Evolutionary conservation across 257 asterid genomes (phyloP), one percentile per base, ranked within the genome.

Genomic region (Salvia rosmarinus): DNA sequence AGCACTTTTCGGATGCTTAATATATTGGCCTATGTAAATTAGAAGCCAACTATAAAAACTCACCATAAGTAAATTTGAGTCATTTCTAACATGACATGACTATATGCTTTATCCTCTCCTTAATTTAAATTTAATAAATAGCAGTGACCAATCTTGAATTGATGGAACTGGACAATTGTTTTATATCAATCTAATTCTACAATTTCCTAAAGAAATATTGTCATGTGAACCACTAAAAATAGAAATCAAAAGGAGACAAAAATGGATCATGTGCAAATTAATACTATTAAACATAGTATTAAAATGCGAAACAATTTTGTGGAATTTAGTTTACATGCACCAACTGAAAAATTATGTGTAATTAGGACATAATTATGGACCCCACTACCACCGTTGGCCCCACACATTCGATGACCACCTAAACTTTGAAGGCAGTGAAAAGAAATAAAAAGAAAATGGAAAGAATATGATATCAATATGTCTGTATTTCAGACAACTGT

Each of bases 261-360:
- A 74, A 56, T 34, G 63, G 68, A 71, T 74, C 79, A 64, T 74
- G 56, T 81, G 69, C 43, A 63, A 73, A n/a, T n/a, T n/a, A n/a
- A 64, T 28, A 61, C 34, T 19, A 0, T 16, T 23, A 11, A 43
- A 49, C 68, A 51, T n/a, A 16, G 3, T 28, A 19, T 20, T 51
- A 35, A 40, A 71, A 39, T 16, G 51, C 64, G 20, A 51, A 30
- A 57, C 55, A 56, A 37, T 51, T 49, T 69, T 64, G 61, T 77
- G 82, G 80, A 60, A 67, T 78, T 82, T 82, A 78, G 90, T 69
- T 82, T 79, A 66, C 71, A 71, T 79, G 81, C 68, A 82, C 74
- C 76, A 69, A 70, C 67, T 47, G 62, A 46, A 65, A 74, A 74
- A 56, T 42, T 49, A 68, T 73, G 77, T 64, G 83, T 72, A 71